Percentiles rank a stretch among this genome's conserved stretches.
Evolutionary conservation across 2,329 filamentous ascomycete species (phyloP).

Genomic region (Trichophyton equinum): DNA sequence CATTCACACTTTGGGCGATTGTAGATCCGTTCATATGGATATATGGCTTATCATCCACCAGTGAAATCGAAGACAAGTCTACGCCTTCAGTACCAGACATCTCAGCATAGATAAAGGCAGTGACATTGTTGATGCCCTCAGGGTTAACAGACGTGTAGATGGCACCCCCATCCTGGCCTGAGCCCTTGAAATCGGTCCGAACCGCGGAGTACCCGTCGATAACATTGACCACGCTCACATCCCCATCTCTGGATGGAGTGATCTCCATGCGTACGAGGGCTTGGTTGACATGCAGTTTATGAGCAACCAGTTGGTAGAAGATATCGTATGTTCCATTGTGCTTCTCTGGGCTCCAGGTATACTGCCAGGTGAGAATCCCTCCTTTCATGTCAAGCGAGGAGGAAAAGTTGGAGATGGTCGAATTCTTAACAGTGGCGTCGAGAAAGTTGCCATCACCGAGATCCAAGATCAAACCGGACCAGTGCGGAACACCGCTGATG

Average conservation of each 20-base stretch:
- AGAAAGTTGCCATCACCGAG: conserved; percentile 43
- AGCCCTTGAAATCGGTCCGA: conserved; percentile 47
- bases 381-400: conserved; percentile 51
- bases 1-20: conserved; percentile 48
- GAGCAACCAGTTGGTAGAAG: conserved; percentile 52
- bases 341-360: conserved; percentile 49
- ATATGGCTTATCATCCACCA: conserved; percentile 37
- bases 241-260: conserved; percentile 40
- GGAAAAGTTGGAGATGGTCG: conserved; percentile 48
- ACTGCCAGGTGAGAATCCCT: conserved; percentile 52
- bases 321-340: conserved; percentile 42
- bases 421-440: conserved; percentile 47
- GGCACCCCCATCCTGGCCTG: conserved; percentile 41
- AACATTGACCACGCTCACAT: conserved; percentile 52
- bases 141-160: conserved; percentile 57
- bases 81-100: conserved; percentile 30
- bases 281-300: conserved; percentile 51
- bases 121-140: conserved; percentile 48
- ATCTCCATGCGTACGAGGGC: conserved; percentile 50
- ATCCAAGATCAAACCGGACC: conserved; percentile 48
- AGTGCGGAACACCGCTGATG: conserved; percentile 59
- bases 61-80: conserved; percentile 31
- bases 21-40: conserved; percentile 49
- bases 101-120: conserved; percentile 45
- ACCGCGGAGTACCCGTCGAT: conserved; percentile 58